Conservation (phyloP, 805 yeast species). For the Jamesozyma jinghongensis region DNA sequence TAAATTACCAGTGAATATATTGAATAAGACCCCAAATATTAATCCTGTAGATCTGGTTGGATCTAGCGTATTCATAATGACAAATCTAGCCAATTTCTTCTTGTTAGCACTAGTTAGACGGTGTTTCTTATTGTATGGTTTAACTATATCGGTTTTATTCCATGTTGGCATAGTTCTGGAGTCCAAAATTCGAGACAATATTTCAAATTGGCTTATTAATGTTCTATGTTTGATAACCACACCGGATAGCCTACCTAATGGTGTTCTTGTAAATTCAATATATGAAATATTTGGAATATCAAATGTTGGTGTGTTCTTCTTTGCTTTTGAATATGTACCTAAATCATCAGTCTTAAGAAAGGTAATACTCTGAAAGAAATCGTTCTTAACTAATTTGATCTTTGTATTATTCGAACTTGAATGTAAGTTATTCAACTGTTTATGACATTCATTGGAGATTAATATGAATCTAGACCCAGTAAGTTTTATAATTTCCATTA, state of each 20-base stretch:
- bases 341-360: conserved; percentile 70
- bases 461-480: conserved; percentile 73
- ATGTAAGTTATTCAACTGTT: conserved; percentile 59
- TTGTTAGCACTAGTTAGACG: conserved; percentile 8
- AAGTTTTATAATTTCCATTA: conserved; percentile 57
- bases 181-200: conserved; percentile 58
- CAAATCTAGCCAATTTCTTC: conserved; percentile 34
- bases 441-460: conserved; percentile 70
- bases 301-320: conserved; percentile 50
- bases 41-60: conserved; percentile 78
- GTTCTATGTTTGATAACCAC: conserved; percentile 89
- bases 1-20: conserved; percentile 77
- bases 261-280: conserved; percentile 83
- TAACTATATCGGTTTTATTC: conserved; percentile 40
- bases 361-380: conserved; percentile 23
- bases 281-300: conserved; percentile 83
- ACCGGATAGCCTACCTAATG: conserved; percentile 86
- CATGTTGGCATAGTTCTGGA: conserved; percentile 40
- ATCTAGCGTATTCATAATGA: conserved; percentile 56
- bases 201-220: conserved; percentile 77
- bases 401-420: conserved; percentile 32
- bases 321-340: conserved; percentile 59
- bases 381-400: conserved; percentile 25
- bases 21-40: conserved; percentile 68
- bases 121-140: conserved; percentile 31